Conservation (phyloP, 2,329 filamentous ascomycete genomes). For the Penicillium fuscoglaucum region DNA sequence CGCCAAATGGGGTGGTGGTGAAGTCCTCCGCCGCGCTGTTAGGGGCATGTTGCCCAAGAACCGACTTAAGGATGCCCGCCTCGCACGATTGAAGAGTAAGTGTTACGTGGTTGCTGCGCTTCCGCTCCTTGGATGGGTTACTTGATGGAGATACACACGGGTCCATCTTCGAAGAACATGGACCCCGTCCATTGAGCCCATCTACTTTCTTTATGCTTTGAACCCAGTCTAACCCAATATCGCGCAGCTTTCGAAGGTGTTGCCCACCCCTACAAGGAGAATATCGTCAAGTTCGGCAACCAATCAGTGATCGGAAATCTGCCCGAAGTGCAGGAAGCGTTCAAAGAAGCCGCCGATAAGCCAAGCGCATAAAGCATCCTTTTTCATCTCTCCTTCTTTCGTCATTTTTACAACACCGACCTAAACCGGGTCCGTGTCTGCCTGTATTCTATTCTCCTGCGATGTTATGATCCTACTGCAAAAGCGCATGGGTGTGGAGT, state of each 20-base stretch:
- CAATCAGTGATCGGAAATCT: conserved; percentile 43
- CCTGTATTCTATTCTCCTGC: conserved; percentile 33
- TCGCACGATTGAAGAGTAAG: conserved; percentile 79
- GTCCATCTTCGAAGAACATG: background rate
- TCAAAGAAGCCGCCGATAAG: conserved; percentile 32
- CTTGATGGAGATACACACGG: background rate
- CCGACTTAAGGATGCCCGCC: conserved; percentile 78
- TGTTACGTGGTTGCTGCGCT: conserved; percentile 10
- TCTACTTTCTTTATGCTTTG: background rate
- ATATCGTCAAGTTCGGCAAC: conserved; percentile 72
- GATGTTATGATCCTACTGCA: conserved; percentile 32
- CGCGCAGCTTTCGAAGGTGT: conserved; percentile 79
- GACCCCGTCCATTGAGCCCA: background rate
- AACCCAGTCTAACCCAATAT: conserved; percentile 13
- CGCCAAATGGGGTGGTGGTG: conserved; percentile 87
- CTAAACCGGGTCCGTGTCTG: conserved; percentile 7
- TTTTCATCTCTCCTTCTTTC: conserved; percentile 14
- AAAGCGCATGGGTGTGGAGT: conserved; percentile 46
- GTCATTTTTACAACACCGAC: conserved; percentile 3
- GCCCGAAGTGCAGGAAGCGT: conserved; percentile 40
- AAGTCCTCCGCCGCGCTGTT: conserved; percentile 88
- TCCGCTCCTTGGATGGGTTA: background rate
- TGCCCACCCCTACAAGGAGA: conserved; percentile 86
- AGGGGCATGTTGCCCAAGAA: conserved; percentile 99
- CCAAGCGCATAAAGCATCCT: conserved; percentile 20